A percentile compares a stretch with the other conserved stretches of the same genome.
These are phyloP conservation scores for Pyrenophora tritici-repentis DNA, from an alignment of 2,329 filamentous ascomycete genomes.

Conservation along the genomic window DNA sequence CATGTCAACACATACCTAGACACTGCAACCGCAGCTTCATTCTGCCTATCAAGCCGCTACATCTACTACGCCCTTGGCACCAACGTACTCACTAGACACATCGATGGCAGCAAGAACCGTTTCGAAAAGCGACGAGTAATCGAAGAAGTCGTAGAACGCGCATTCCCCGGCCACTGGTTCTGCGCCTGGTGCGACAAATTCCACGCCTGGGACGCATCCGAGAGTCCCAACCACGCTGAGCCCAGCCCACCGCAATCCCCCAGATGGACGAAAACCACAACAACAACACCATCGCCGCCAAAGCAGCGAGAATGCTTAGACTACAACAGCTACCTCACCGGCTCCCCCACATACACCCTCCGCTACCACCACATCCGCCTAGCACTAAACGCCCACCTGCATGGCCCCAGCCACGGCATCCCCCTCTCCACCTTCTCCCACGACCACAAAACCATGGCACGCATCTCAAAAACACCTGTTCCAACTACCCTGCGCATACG, in stretches of 20 bases:
- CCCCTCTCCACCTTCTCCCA: constrained; percentile 23
- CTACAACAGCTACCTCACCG: constrained; percentile 35
- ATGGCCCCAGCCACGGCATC: constrained; percentile 34
- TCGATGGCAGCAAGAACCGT: constrained; percentile 19
- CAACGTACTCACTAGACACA: constrained; percentile 20
- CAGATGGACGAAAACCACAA: no score
- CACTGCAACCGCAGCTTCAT: constrained; percentile 26
- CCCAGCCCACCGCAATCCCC: no score
- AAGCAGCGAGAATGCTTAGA: constrained; percentile 25
- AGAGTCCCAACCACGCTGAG: constrained; percentile 14
- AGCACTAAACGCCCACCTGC: constrained; percentile 24
- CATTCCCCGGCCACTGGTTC: constrained; percentile 41
- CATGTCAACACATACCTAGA: constrained; percentile 35
- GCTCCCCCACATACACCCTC: constrained; percentile 23
- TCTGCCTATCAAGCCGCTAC: constrained; percentile 34
- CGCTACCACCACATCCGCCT: constrained; percentile 39
- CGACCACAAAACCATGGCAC: constrained; percentile 9
- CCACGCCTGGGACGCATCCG: constrained; percentile 23
- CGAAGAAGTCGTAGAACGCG: constrained; percentile 37
- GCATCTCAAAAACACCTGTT: constrained; percentile 21
- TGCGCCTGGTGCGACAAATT: constrained; percentile 44
- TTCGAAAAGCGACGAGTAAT: constrained; percentile 31
- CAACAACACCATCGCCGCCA: no score
- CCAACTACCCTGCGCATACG: constrained; percentile 15
- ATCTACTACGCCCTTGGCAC: constrained; percentile 39